Evolutionary conservation across 179 eudicot genomes (phyloP), one percentile per base, ranked within the genome.

Genomic region (Beta macrorhiza): DNA sequence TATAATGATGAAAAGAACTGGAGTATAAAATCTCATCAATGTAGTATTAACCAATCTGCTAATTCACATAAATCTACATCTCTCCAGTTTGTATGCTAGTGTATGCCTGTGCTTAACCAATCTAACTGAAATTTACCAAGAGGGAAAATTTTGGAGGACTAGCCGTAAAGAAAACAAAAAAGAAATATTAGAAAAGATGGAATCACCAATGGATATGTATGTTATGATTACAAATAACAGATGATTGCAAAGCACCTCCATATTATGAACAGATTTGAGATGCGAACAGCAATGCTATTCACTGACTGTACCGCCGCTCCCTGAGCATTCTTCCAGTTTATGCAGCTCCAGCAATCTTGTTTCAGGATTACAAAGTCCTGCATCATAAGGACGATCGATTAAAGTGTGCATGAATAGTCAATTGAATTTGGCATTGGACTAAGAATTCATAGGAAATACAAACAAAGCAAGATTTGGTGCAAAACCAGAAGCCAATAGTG

Each of bases 291-390:
- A 52, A 61, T 10, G 72, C 75, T 85, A 87, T 32, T 90, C 92
- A 6, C 87, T 91, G 42, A 86, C 32, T 64, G 93, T 88, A 63
- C 92, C 85, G 77, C 92, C 85, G 77, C 88, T 91, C 70, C 88
- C 89, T 19, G 92, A 85, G 84, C 98, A 94, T 44, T 61, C 89
- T 49, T 91, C 97, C 78, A 77, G 82, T 72, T 82, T 81, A 81
- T 95, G 97, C 73, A 95, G 97, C 81, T 95, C 97, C 87, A 92
- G 79, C 90, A 95, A 85, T 87, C 79, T 90, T 67, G 86, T 88
- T 83, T 93, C 97, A 37, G 98, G 98, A 63, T 88, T 80, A 86
- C 98, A 95, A 17, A 95, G 94, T 64, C 98, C 97, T 93, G 88
- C 80, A 83, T 62, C 67, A 70, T 29, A 45, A 71, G n/a, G 5